Evolutionary conservation across 164 flowering plant species (phyloP), one percentile per base, ranked within the genome.

Genomic region (Aristolochia californica): DNA sequence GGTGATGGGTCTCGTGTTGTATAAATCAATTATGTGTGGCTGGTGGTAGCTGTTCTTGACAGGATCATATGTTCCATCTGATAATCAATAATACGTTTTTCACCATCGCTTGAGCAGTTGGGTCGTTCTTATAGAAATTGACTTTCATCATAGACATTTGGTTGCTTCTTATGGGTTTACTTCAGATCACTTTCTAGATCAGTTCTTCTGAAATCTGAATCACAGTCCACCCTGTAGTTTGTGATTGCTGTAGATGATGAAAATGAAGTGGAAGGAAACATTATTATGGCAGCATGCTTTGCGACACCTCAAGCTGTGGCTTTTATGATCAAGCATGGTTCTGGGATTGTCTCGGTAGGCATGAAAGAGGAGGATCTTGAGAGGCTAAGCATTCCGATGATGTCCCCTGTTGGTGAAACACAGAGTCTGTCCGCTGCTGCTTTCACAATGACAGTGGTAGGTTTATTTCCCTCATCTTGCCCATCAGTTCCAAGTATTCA

Each of bases 161-260:
- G 10, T 5, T 34, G 40, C 40, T 34, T 34, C 10, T 28, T 2
- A 3, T 2, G 34, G 34, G 7, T 28, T 7, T 28, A 7, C n/a
- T n/a, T n/a, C n/a, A 34, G 40, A 34, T 34, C 5, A 34, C 40
- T 34, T 34, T 7, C 40, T 34, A 34, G 40, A 5, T 12, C 40
- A 1, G 5, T 34, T 34, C 10, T 34, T 7, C 10, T 1, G 11
- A 34, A 3, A 34, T 34, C 40, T 34, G 40, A 34, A 8, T 2
- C 40, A 34, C 10, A 1, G 7, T 34, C 40, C 10, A 34, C 40
- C 40, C 54, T 68, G 56, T 66, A 88, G 96, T 80, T 82, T 82
- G 91, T 88, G 78, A 83, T 88, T 66, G 96, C 82, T 58, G 91
- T 87, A 66, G 93, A 85, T 67, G 95, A 88, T 81, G 93, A 88